phyloP scores from a whole-genome alignment of 1,284 basidiomycete genomes.

The Chiua sp. region DNA sequence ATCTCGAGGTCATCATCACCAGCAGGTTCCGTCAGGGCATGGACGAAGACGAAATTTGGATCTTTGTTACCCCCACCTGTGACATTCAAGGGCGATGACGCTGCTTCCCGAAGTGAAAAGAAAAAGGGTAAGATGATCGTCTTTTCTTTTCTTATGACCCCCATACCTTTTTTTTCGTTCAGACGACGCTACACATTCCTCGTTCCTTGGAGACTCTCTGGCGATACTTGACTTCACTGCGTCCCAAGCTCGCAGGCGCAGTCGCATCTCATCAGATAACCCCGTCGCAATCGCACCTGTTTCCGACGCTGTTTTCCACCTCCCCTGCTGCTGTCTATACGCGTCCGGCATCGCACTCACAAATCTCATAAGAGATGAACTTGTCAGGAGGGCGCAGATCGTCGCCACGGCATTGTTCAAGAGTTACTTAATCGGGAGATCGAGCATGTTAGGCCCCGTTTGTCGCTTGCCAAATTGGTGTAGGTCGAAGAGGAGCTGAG shows the following conservation, averaged over 20 bases:
- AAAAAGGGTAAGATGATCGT: slow-evolving; percentile 39
- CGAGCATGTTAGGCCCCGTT: slow-evolving; percentile 84
- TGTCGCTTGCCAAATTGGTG: slow-evolving; percentile 97
- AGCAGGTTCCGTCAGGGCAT: slow-evolving; percentile 54
- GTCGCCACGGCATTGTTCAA: slow-evolving; percentile 97
- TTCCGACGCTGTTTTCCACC: slow-evolving; percentile 67
- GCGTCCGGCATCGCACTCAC: slow-evolving; percentile 67
- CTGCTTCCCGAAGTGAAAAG: slow-evolving; percentile 54
- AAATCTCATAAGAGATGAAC: slow-evolving; percentile 76
- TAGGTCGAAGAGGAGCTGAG: slow-evolving; percentile 90
- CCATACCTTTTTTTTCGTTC: not conserved
- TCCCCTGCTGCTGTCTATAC: slow-evolving; percentile 76
- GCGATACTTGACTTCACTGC: slow-evolving; percentile 81
- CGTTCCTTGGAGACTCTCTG: slow-evolving; percentile 74
- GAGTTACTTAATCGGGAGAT: slow-evolving; percentile 86
- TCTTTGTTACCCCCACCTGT: slow-evolving; percentile 47
- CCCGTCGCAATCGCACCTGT: slow-evolving; percentile 67
- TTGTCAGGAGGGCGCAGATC: slow-evolving; percentile 89
- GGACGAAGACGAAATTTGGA: slow-evolving; percentile 58
- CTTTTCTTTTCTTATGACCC: not conserved
- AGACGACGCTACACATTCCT: slow-evolving; percentile 68
- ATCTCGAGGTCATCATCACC: slow-evolving; percentile 46
- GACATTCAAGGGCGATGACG: slow-evolving; percentile 62
- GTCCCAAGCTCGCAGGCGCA: slow-evolving; percentile 83
- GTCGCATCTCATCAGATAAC: slow-evolving; percentile 74